Conservation (phyloP, 257 asterid genomes). For the Eustoma russellianum region DNA sequence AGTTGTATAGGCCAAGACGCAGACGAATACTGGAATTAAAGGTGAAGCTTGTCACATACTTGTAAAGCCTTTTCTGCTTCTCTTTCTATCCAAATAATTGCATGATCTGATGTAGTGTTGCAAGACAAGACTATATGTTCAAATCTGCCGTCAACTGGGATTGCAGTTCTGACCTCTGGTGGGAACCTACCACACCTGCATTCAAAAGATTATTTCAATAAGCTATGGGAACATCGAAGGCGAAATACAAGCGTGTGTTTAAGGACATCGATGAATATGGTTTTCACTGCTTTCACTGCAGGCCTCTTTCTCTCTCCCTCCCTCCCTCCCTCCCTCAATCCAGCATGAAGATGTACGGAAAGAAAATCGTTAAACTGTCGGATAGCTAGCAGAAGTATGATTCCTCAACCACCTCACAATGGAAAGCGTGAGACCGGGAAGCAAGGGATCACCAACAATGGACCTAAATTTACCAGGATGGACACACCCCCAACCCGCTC, state of each 20-base stretch:
- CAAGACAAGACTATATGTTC: slow-evolving; percentile 91
- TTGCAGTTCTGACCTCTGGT: slow-evolving; percentile 92
- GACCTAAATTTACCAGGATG: too few relatives aligned
- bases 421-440: too few relatives aligned
- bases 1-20: too few relatives aligned
- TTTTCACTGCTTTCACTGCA: not conserved
- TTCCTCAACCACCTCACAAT: too few relatives aligned
- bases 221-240: too few relatives aligned
- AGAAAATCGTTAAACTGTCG: too few relatives aligned
- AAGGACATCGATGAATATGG: not conserved
- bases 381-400: too few relatives aligned
- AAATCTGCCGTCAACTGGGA: slow-evolving; percentile 95
- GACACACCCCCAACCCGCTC: too few relatives aligned
- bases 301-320: too few relatives aligned
- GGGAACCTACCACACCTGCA: slow-evolving; percentile 92
- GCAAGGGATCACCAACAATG: too few relatives aligned
- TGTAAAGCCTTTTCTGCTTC: slow-evolving; percentile 72
- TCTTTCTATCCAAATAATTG: slow-evolving; percentile 79
- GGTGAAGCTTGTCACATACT: slow-evolving; percentile 30
- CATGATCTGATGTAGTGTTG: slow-evolving; percentile 92
- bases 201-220: not conserved
- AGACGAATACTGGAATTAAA: not conserved
- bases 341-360: too few relatives aligned
- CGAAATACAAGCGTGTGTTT: not conserved
- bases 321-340: too few relatives aligned